Base-by-base conservation (phyloP, 371 early-diverging fungal species). In the Apophysomyces variabilis region DNA sequence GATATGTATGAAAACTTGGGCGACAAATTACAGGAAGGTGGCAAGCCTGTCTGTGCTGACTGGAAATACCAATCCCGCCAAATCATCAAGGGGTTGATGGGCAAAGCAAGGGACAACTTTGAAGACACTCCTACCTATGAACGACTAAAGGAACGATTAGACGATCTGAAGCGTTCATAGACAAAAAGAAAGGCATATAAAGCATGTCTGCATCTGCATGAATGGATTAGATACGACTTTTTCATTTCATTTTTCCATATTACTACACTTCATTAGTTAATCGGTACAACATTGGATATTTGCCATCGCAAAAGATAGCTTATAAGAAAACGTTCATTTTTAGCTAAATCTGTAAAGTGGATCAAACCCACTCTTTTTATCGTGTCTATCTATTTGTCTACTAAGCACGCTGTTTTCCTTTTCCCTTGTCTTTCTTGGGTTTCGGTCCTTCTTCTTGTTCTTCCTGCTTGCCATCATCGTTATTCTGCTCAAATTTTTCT, bases 51-150 rank as follows among this genome's bases (percentile, higher is more conserved):
- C 18, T 92, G 92, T 69, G 85, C 86, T 38, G 96, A 96, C 69
- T 97, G 96, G 96, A 83, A 81, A 60, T 95, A 93, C 66, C 95
- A 96, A 70, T 80, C 92, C 9, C 89, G 89, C 68, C 87, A 87
- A 75, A 84, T 93, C 39, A 73, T 96, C 65, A 92, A 92, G 63
- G 89, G 94, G 18, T 73, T 97, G 62, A 85, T 95, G 73, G 92
- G 93, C 38, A 88, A 92, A 67, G 90, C 91, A 35, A 90, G 88
- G 72, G 88, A 85, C 60, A 70, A 82, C 4, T 95, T 88, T 75
- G 94, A 92, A 56, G 90, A 85, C 14, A 87, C 89, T 7, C 75
- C 76, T 9, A 78, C 79, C 9, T 90, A 87, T 75, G 84, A 89
- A 38, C 78, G 77, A 60, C 67, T 92, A 65, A 74, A 84, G 66